Conservation (phyloP, 345 rosid species). For the Bruguiera gymnorhiza region DNA sequence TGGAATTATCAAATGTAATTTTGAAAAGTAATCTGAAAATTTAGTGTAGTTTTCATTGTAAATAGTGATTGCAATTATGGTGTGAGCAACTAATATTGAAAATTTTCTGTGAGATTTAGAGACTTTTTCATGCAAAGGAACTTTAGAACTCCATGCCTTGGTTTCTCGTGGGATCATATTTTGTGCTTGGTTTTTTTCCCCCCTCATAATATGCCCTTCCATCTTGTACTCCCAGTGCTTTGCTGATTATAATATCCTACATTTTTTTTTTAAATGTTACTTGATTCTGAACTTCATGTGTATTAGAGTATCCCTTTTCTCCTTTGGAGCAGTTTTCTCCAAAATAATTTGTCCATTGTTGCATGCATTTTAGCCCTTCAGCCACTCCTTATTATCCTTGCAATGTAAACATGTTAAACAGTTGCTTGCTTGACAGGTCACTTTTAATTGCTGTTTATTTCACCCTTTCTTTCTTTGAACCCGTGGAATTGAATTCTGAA, state of each 20-base stretch:
- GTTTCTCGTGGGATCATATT: not conserved
- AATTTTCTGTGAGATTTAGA: not conserved
- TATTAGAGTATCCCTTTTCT: too few relatives aligned
- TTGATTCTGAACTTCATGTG: not conserved
- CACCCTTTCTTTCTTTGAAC: not conserved
- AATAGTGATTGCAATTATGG: not conserved
- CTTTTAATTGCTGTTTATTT: not conserved
- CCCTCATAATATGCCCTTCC: not conserved
- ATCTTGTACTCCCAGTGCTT: not conserved
- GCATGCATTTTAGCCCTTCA: too few relatives aligned
- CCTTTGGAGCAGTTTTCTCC: too few relatives aligned
- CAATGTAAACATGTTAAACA: too few relatives aligned
- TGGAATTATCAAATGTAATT: not conserved
- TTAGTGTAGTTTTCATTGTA: not conserved
- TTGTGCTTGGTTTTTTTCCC: not conserved
- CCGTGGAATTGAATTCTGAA: conserved; percentile 10
- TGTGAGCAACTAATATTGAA: not conserved
- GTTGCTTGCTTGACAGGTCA: too few relatives aligned
- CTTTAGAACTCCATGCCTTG: not conserved
- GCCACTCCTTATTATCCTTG: too few relatives aligned
- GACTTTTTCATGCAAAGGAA: not conserved
- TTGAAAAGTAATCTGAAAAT: not conserved
- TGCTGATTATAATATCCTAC: not conserved
- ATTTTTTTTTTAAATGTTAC: not conserved
- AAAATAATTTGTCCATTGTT: too few relatives aligned